Percentiles rank a stretch among this genome's conserved stretches.
Evolutionary conservation across 805 yeast species (phyloP).

Genomic region (Soucietia sequanensis): DNA sequence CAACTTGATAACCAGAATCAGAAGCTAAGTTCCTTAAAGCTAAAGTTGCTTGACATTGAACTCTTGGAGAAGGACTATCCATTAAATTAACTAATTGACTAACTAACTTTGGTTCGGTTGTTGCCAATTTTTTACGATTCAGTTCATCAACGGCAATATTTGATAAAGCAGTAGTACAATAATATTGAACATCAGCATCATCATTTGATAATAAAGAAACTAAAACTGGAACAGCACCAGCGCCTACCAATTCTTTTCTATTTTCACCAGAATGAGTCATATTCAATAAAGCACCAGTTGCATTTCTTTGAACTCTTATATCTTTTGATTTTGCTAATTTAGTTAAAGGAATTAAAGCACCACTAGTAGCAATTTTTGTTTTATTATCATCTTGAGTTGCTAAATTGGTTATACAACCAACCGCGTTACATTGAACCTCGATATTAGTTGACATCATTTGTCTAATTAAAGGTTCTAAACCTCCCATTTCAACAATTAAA

Average conservation of each 20-base stretch:
- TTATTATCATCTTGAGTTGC: slow-evolving; percentile 98
- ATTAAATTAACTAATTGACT: slow-evolving; percentile 82
- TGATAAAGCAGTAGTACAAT: slow-evolving; percentile 95
- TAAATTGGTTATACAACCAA: slow-evolving; percentile 95
- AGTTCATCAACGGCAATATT: slow-evolving; percentile 96
- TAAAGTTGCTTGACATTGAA: slow-evolving; percentile 97
- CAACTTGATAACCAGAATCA: slow-evolving; percentile 93
- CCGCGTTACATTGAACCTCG: slow-evolving; percentile 98
- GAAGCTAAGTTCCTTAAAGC: slow-evolving; percentile 95
- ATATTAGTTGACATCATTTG: slow-evolving; percentile 98
- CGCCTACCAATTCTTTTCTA: slow-evolving; percentile 93
- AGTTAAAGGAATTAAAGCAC: slow-evolving; percentile 92
- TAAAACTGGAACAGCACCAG: slow-evolving; percentile 96
- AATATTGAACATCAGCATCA: slow-evolving; percentile 97
- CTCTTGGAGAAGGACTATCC: slow-evolving; percentile 92
- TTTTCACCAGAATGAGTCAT: slow-evolving; percentile 98
- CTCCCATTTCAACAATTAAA: slow-evolving; percentile 96
- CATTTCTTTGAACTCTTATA: slow-evolving; percentile 95
- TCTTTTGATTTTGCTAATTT: slow-evolving; percentile 93
- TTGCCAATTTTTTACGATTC: slow-evolving; percentile 82
- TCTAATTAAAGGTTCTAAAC: slow-evolving; percentile 90
- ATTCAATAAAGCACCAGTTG: slow-evolving; percentile 95
- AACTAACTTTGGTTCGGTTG: slow-evolving; percentile 91
- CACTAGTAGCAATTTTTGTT: slow-evolving; percentile 91
- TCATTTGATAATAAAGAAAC: slow-evolving; percentile 80